phyloP scores from a whole-genome alignment of 345 rosid genomes.

The Hypericum androsaemum region DNA sequence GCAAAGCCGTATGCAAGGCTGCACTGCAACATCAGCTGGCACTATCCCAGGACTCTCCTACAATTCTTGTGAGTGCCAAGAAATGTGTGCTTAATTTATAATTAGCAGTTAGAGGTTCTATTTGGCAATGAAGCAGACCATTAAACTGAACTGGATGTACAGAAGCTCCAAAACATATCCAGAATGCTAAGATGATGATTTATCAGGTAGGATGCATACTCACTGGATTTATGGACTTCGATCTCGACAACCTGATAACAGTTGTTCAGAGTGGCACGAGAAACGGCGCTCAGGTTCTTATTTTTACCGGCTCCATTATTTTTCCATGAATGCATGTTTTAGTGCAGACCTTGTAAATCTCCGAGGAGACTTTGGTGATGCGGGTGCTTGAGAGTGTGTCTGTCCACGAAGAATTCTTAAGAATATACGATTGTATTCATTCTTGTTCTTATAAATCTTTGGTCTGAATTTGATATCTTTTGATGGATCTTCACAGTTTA shows the following conservation, averaged over 20 bases:
- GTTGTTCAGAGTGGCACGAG: conserved; percentile 21
- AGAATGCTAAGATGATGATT: conserved; percentile 3
- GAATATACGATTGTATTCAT: conserved; percentile 1
- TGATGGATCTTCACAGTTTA: conserved; percentile 31
- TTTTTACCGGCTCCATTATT: conserved; percentile 4
- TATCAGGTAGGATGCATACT: conserved; percentile 54
- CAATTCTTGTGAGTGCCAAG: conserved; percentile 31
- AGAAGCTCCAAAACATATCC: no score
- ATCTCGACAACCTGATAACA: conserved; percentile 39
- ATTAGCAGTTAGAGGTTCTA: no score
- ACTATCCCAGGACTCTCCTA: conserved; percentile 30
- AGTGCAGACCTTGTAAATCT: neutral
- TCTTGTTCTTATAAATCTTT: conserved; percentile 1
- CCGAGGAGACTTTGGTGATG: conserved; percentile 4
- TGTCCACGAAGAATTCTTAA: conserved; percentile 12
- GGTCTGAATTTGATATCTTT: conserved; percentile 3
- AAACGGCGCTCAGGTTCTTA: conserved; percentile 42
- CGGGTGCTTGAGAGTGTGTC: conserved; percentile 8
- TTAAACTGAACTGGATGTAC: no score
- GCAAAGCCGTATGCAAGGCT: conserved; percentile 50
- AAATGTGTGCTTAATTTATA: no score
- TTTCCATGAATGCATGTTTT: neutral
- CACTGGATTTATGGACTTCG: conserved; percentile 38
- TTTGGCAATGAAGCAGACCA: no score
- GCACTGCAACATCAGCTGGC: conserved; percentile 42